A percentile compares a stretch with the other conserved stretches of the same genome.
Conservation (phyloP, 2,329 filamentous ascomycete genomes). For the Fusarium nelsonii region DNA sequence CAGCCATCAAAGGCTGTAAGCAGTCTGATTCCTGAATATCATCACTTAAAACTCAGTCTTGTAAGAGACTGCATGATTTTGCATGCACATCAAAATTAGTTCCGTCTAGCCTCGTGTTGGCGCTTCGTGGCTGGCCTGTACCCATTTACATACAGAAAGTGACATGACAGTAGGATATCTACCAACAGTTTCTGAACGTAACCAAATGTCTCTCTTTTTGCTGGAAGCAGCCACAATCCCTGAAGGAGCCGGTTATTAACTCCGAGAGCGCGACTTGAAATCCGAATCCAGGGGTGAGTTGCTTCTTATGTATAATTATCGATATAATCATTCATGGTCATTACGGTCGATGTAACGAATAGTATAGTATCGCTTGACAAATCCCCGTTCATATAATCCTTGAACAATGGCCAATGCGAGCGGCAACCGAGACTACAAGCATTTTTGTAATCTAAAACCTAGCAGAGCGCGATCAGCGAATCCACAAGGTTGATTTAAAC, state of each 20-base stretch:
- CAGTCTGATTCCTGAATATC: background rate
- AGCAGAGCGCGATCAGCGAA: conserved; percentile 3
- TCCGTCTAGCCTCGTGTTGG: conserved; percentile 20
- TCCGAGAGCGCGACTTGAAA: background rate
- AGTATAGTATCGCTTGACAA: background rate
- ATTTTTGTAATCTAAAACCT: conserved; percentile 8
- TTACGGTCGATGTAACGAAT: conserved; percentile 14
- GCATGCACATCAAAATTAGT: conserved; percentile 16
- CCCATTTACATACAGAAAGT: conserved; percentile 17
- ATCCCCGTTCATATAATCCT: background rate
- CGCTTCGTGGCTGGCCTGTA: conserved; percentile 19
- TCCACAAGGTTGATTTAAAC: conserved; percentile 5
- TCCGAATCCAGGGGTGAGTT: conserved; percentile 3
- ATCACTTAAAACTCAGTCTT: background rate
- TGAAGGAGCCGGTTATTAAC: background rate
- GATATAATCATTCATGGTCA: conserved; percentile 11
- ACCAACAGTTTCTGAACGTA: background rate
- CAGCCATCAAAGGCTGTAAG: background rate
- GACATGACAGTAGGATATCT: conserved; percentile 7
- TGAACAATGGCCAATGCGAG: conserved; percentile 14
- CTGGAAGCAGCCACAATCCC: background rate
- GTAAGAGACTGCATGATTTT: background rate
- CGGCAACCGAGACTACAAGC: conserved; percentile 9
- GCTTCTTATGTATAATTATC: background rate
- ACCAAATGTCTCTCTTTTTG: conserved; percentile 14